Evolutionary conservation across 2,329 filamentous ascomycete species (phyloP).

Genomic region (Alternaria arborescens): DNA sequence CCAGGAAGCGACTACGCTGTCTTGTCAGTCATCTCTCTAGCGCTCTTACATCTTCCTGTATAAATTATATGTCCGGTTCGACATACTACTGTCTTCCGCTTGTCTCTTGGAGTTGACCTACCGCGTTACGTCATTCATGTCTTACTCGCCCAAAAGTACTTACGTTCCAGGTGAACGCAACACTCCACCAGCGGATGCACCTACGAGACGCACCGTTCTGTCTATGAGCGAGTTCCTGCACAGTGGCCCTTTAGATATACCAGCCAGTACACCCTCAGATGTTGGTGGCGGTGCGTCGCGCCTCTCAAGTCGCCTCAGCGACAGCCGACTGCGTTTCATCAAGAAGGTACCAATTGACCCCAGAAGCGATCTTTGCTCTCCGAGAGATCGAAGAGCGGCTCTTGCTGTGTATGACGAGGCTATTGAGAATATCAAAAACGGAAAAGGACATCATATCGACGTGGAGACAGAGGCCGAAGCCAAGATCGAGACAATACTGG

Average conservation of each 20-base stretch:
- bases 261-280: not conserved
- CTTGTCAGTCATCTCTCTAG: not conserved
- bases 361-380: not conserved
- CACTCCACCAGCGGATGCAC: not conserved
- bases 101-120: not conserved
- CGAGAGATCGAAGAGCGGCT: not conserved
- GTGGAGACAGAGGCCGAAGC: slow-evolving; percentile 12
- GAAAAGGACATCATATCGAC: not conserved
- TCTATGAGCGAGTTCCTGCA: not conserved
- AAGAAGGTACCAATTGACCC: not conserved
- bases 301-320: not conserved
- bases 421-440: not conserved
- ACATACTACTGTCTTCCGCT: not conserved
- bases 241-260: not conserved
- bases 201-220: not conserved
- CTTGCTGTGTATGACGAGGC: not conserved
- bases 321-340: not conserved
- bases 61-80: not conserved
- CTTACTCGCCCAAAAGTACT: not conserved
- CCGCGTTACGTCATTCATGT: not conserved
- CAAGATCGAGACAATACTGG: slow-evolving; percentile 22
- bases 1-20: not conserved
- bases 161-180: not conserved
- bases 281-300: not conserved
- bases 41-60: not conserved